phyloP scores from a whole-genome alignment of 345 rosid species.

The Eutrema heterophyllum region DNA sequence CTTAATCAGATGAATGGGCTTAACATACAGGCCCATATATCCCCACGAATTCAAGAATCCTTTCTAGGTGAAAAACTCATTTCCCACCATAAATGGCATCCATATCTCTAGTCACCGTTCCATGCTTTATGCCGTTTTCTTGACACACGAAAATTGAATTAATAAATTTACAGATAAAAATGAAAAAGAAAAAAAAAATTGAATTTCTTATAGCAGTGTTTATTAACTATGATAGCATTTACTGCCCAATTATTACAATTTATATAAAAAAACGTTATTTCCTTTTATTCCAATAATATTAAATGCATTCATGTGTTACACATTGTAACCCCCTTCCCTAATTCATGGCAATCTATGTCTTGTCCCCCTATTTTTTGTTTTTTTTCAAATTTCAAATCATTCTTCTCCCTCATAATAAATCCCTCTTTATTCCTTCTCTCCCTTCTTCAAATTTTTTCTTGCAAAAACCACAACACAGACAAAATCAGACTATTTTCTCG shows the following conservation, averaged over 20 bases:
- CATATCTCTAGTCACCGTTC: background rate
- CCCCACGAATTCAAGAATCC: background rate
- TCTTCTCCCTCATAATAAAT: conserved; percentile 27
- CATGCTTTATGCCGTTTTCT: background rate
- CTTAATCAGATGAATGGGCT: background rate
- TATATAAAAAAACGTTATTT: background rate
- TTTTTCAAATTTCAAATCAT: conserved; percentile 53
- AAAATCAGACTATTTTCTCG: background rate
- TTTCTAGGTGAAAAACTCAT: background rate
- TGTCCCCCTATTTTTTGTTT: background rate
- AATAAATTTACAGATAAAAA: background rate
- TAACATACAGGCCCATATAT: background rate
- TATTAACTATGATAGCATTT: conserved; percentile 26
- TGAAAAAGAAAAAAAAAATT: background rate
- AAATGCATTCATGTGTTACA: conserved; percentile 36
- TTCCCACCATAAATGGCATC: background rate
- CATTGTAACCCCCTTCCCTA: conserved; percentile 34
- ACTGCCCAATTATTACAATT: conserved; percentile 28
- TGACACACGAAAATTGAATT: background rate
- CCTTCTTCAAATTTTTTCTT: background rate
- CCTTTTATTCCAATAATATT: conserved; percentile 26
- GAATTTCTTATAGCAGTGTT: conserved; percentile 5
- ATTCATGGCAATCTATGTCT: conserved; percentile 27
- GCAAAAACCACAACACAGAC: background rate
- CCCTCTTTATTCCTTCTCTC: background rate